Evolutionary conservation across 2,329 filamentous ascomycete genomes (phyloP), one percentile per base, ranked within the genome.

Genomic region (Zalaria obscura): DNA sequence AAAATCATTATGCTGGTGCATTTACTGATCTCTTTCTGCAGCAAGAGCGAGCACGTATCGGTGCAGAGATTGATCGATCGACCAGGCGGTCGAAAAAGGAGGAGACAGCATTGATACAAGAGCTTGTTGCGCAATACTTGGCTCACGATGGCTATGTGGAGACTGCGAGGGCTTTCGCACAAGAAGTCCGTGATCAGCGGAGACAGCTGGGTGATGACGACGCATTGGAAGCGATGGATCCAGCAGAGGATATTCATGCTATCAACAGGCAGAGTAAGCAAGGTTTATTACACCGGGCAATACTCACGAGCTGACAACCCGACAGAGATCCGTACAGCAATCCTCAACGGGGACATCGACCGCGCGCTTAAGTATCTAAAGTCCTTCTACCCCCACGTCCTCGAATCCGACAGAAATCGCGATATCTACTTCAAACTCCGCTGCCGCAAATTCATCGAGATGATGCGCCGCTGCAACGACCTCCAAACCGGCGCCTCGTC

Each of bases 91-190:
- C 18, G 18, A 18, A 18, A 18, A 18, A 18, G 18, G 76, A 73
- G 46, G 89, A 95, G 60, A 80, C 77, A 1, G 71, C 82, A 26
- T 70, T 96, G 38, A 77, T 94, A 32, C 87, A 95, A 56, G 75
- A 83, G 51, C 67, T 96, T 43, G 78, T 89, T 11, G 72, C 87
- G 33, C 88, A 95, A 61, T 96, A 93, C 50, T 67, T 98, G 9
- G 83, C 88, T 32, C 89, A 96, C 52, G 91, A 96, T 53, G 91
- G 91, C 45, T 96, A 95, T 51, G 81, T 95, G 5, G 89, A 95
- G 50, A 94, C 89, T 0, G 88, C 88, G 5, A 76, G 80, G 48
- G 86, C 85, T 0, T 96, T 98, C 67, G 78, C 83, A 3, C 72
- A 81, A 51, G 89, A 96, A 55, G 77, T 93, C 26, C 73, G 76